phyloP scores from a whole-genome alignment of 345 rosid species.

The Conringia planisiliqua region DNA sequence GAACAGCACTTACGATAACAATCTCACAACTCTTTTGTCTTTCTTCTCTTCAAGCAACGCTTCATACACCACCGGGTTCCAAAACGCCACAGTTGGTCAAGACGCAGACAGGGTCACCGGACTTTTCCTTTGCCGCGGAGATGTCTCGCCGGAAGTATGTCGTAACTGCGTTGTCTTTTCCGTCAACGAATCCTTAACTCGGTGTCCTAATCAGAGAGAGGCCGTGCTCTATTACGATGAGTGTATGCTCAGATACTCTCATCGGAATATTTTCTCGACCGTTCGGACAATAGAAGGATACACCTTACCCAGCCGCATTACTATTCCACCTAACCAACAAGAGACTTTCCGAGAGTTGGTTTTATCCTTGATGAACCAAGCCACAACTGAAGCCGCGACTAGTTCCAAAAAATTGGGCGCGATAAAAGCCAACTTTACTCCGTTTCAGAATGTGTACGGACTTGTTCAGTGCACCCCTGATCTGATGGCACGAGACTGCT shows the following conservation, averaged over 20 bases:
- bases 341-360: background rate
- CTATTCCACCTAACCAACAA: background rate
- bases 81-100: too few relatives aligned
- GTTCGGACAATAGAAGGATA: too few relatives aligned
- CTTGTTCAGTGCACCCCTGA: background rate
- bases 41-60: too few relatives aligned
- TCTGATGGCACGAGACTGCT: background rate
- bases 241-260: background rate
- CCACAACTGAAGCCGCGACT: background rate
- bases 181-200: background rate
- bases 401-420: background rate
- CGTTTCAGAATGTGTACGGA: background rate
- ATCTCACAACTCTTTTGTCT: too few relatives aligned
- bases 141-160: too few relatives aligned
- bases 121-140: too few relatives aligned
- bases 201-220: constrained; percentile 27
- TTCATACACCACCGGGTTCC: too few relatives aligned
- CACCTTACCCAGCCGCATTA: too few relatives aligned
- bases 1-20: too few relatives aligned
- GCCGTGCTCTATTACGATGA: constrained; percentile 16
- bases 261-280: background rate
- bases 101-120: too few relatives aligned
- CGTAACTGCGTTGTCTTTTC: constrained; percentile 24
- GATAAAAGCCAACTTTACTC: background rate
- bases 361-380: background rate